Evolutionary conservation across 257 asterid species (phyloP).

Genomic region (Euphrasia confusa): DNA sequence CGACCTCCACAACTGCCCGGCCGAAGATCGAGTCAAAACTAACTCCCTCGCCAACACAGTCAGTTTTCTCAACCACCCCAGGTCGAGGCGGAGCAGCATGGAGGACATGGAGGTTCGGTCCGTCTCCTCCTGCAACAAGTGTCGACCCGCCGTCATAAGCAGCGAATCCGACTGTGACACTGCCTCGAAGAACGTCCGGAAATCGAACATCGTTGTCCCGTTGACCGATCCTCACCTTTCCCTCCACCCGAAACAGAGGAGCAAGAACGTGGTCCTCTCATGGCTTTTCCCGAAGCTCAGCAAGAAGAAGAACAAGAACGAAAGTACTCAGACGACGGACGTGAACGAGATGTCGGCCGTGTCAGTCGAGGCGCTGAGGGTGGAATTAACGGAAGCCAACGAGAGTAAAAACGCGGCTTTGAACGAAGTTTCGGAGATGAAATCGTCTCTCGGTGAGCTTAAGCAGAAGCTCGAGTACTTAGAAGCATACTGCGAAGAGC

Average conservation of each 20-base stretch:
- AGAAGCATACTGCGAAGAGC: slow-evolving; percentile 73
- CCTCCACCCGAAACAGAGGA: slow-evolving; percentile 46
- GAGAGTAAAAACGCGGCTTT: slow-evolving; percentile 62
- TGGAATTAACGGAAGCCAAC: slow-evolving; percentile 52
- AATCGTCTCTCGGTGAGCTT: slow-evolving; percentile 58
- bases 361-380: slow-evolving; percentile 50
- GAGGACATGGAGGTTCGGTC: slow-evolving; percentile 49
- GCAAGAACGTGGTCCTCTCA: slow-evolving; percentile 50
- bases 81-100: slow-evolving; percentile 55
- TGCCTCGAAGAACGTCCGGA: slow-evolving; percentile 35
- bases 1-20: slow-evolving; percentile 24
- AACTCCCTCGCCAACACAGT: too few relatives aligned
- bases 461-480: slow-evolving; percentile 59
- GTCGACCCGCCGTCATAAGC: slow-evolving; percentile 54
- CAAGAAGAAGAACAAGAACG: slow-evolving; percentile 66
- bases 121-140: slow-evolving; percentile 61
- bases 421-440: slow-evolving; percentile 60
- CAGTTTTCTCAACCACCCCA: slow-evolving; percentile 24
- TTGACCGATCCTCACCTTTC: slow-evolving; percentile 69
- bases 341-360: background rate
- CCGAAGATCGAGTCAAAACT: slow-evolving; percentile 24
- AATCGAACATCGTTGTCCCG: slow-evolving; percentile 58
- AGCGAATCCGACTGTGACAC: slow-evolving; percentile 35
- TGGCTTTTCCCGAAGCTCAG: slow-evolving; percentile 74
- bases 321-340: slow-evolving; percentile 25